These are phyloP conservation scores for Sporothrix phasma DNA, from an alignment of 2,329 filamentous ascomycete genomes.

Conservation along the genomic window DNA sequence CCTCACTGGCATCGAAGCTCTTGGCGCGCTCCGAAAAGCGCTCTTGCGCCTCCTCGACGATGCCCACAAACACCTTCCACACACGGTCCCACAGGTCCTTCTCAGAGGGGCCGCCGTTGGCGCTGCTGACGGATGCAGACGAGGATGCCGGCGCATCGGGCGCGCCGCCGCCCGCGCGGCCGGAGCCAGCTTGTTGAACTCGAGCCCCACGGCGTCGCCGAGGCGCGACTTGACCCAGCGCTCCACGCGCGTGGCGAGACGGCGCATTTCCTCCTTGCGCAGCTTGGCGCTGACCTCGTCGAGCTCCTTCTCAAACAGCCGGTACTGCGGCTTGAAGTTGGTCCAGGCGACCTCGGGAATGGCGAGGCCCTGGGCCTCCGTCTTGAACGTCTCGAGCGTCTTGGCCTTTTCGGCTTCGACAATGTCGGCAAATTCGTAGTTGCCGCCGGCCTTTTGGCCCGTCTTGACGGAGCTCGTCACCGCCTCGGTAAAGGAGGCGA, in stretches of 20 bases:
- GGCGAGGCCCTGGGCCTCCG: constrained; percentile 60
- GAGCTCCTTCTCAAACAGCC: constrained; percentile 79
- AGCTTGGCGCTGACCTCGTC: constrained; percentile 78
- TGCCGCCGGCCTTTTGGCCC: constrained; percentile 81
- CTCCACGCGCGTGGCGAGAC: constrained; percentile 81
- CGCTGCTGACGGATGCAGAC: constrained; percentile 24
- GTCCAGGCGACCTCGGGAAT: constrained; percentile 82
- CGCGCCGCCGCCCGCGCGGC: constrained; percentile 70
- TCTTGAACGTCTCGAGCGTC: constrained; percentile 64
- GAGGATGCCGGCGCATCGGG: constrained; percentile 47
- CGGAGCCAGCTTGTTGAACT: constrained; percentile 93
- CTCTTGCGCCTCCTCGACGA: constrained; percentile 74
- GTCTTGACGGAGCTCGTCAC: constrained; percentile 80
- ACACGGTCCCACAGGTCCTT: constrained; percentile 93
- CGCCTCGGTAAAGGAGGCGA: constrained; percentile 74
- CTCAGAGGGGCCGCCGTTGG: constrained; percentile 62
- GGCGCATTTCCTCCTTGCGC: constrained; percentile 91
- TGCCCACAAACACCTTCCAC: constrained; percentile 74
- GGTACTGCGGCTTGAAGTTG: constrained; percentile 70
- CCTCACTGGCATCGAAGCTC: constrained; percentile 84
- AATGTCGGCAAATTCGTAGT: constrained; percentile 93
- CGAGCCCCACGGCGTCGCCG: constrained; percentile 76
- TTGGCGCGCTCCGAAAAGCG: constrained; percentile 81
- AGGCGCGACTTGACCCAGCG: constrained; percentile 86
- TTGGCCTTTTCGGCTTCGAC: constrained; percentile 73